Evolutionary conservation across 1,284 basidiomycete genomes (phyloP), one percentile per base, ranked within the genome.

Genomic region (Fomitopsis schrenkii): DNA sequence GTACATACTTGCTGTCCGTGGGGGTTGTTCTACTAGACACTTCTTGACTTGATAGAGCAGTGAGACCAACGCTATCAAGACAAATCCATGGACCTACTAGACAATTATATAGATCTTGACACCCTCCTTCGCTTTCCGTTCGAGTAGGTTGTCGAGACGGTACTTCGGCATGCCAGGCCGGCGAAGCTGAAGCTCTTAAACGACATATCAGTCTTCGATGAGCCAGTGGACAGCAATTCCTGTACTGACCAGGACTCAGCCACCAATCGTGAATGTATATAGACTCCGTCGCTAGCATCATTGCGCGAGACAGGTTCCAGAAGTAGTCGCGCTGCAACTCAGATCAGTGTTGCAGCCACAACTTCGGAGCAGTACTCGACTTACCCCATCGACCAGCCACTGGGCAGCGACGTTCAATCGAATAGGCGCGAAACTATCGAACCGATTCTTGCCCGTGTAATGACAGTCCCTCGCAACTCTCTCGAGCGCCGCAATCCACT

Each of bases 181-280:
- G 38, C 96, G 86, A 74, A 97, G 76, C 65, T 93, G 88, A 22
- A 98, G 76, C 74, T 97, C 95, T 84, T 63, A 57, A 26, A 56
- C 55, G 53, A 42, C 28, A 17, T 50, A 46, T 62, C 38, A 35
- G 28, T 50, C 30, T 28, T 33, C 6, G 0, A 17, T 9, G 14
- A 30, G 14, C 5, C 2, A 50, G 7, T 15, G 5, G 33, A 15
- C 28, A 40, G 8, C 17, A 14, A 26, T 3, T 9, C 45, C 30
- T 33, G 30, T 33, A 59, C 77, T 57, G 70, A 90, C 91, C 91
- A 2, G 93, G 92, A 22, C 91, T 93, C 36, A 95, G 76, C 95
- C 95, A 97, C 95, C 95, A 97, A 75, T 95, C 94, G 71, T 97
- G 95, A 45, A 97, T 97, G 71, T 94, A 94, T 62, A 96, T 93